These are phyloP conservation scores for Saksenaea oblongispora DNA, from an alignment of 371 early-diverging fungal species.

Conservation along the genomic window DNA sequence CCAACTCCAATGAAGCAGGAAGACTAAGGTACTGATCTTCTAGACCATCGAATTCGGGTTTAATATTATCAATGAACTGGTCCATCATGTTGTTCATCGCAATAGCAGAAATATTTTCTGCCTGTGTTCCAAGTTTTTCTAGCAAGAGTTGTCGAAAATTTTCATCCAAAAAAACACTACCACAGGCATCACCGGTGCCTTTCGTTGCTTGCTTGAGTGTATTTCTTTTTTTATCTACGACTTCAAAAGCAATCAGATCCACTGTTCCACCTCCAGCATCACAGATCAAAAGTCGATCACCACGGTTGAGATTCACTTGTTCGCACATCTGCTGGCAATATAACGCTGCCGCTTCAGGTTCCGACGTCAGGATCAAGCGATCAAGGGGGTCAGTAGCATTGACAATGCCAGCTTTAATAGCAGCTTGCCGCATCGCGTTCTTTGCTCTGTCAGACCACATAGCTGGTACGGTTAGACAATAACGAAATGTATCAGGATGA, in stretches of 20 bases:
- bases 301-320: slow-evolving; percentile 48
- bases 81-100: slow-evolving; percentile 56
- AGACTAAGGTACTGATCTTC: slow-evolving; percentile 50
- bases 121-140: slow-evolving; percentile 42
- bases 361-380: slow-evolving; percentile 55
- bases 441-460: slow-evolving; percentile 59
- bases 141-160: slow-evolving; percentile 42
- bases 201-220: slow-evolving; percentile 56
- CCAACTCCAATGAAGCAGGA: slow-evolving; percentile 45
- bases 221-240: slow-evolving; percentile 24
- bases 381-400: slow-evolving; percentile 49
- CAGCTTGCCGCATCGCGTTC: slow-evolving; percentile 56
- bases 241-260: slow-evolving; percentile 55
- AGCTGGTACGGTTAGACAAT: slow-evolving; percentile 52
- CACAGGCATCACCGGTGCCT: slow-evolving; percentile 65
- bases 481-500: slow-evolving; percentile 38
- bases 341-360: slow-evolving; percentile 63
- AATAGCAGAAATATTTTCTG: slow-evolving; percentile 32
- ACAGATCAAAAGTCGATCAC: slow-evolving; percentile 61
- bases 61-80: slow-evolving; percentile 56
- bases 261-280: slow-evolving; percentile 70
- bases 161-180: slow-evolving; percentile 57
- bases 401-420: slow-evolving; percentile 53
- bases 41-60: slow-evolving; percentile 59
- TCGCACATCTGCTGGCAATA: slow-evolving; percentile 59